Evolutionary conservation across 169 alveolate genomes (phyloP).

Genomic region (Eimeria acervulina): DNA sequence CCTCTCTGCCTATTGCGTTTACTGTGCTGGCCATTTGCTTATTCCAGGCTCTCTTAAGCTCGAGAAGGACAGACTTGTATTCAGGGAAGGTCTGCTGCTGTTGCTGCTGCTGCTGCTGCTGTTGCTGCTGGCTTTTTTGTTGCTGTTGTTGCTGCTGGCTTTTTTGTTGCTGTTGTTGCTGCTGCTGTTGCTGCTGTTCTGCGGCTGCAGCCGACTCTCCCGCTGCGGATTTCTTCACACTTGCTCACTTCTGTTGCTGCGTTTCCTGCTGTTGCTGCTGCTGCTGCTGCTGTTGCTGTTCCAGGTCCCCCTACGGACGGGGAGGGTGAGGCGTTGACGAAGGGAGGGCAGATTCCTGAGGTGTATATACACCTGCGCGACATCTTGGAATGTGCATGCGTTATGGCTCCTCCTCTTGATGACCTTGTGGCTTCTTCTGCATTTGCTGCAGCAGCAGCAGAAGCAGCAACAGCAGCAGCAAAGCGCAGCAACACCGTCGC

Average conservation of each 20-base stretch:
- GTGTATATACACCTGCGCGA: slow-evolving; percentile 2
- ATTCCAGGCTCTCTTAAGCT: too few relatives aligned
- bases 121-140: not conserved
- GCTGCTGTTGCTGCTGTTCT: not conserved
- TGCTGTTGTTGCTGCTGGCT: not conserved
- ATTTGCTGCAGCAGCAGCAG: slow-evolving; percentile 53
- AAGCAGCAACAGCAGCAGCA: slow-evolving; percentile 33
- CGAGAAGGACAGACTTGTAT: too few relatives aligned
- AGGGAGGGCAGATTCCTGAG: slow-evolving; percentile 16
- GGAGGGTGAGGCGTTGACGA: not conserved
- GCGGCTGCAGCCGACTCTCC: too few relatives aligned
- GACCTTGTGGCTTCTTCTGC: not conserved
- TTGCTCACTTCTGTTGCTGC: too few relatives aligned
- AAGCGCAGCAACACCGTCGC: slow-evolving; percentile 9
- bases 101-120: not conserved
- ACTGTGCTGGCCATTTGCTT: too few relatives aligned
- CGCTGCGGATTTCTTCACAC: too few relatives aligned
- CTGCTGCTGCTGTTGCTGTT: slow-evolving; percentile 34
- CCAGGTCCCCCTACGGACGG: slow-evolving; percentile 12
- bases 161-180: not conserved
- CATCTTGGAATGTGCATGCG: slow-evolving; percentile 55
- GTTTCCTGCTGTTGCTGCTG: not conserved
- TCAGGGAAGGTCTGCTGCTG: not conserved
- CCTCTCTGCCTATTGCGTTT: not conserved
- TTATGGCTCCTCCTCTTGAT: slow-evolving; percentile 39